Conservation (phyloP, 2,329 filamentous ascomycete genomes). For the Talaromyces sp. region DNA sequence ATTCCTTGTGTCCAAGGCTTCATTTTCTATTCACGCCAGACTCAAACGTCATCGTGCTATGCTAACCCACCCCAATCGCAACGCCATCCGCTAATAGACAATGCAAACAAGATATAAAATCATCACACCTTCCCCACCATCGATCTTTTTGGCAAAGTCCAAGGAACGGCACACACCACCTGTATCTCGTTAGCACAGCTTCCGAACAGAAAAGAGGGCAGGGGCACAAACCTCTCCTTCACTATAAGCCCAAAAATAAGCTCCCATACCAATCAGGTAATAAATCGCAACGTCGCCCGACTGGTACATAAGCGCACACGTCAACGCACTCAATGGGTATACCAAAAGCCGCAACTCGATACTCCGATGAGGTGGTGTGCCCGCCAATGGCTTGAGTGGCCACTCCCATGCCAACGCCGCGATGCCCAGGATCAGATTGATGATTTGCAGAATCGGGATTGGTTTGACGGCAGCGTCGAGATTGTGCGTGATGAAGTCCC, state of each 20-base stretch:
- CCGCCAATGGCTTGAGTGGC: slow-evolving; percentile 75
- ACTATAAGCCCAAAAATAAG: slow-evolving; percentile 96
- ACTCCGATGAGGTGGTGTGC: slow-evolving; percentile 74
- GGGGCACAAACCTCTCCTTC: slow-evolving; percentile 79
- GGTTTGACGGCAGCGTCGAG: slow-evolving; percentile 83
- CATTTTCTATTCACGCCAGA: neutral
- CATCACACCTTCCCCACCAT: slow-evolving; percentile 1
- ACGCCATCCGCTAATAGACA: slow-evolving; percentile 3
- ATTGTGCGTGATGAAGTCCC: slow-evolving; percentile 90
- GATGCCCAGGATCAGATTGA: slow-evolving; percentile 82
- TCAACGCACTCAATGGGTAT: slow-evolving; percentile 72
- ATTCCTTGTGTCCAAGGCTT: slow-evolving; percentile 3
- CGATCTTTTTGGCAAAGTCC: slow-evolving; percentile 62
- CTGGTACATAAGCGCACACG: slow-evolving; percentile 79
- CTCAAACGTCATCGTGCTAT: neutral
- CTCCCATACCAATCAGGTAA: slow-evolving; percentile 76
- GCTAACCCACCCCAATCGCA: neutral
- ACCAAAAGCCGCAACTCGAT: slow-evolving; percentile 81
- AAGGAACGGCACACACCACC: slow-evolving; percentile 66
- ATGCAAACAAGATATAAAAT: slow-evolving; percentile 2
- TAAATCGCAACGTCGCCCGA: slow-evolving; percentile 89
- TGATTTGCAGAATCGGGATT: slow-evolving; percentile 78
- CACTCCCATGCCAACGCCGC: slow-evolving; percentile 83
- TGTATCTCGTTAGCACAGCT: slow-evolving; percentile 28
- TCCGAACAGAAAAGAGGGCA: slow-evolving; percentile 7